Percentiles rank a stretch among this genome's conserved stretches.
Conservation (phyloP, 257 asterid genomes). For the Salvia rosmarinus region DNA sequence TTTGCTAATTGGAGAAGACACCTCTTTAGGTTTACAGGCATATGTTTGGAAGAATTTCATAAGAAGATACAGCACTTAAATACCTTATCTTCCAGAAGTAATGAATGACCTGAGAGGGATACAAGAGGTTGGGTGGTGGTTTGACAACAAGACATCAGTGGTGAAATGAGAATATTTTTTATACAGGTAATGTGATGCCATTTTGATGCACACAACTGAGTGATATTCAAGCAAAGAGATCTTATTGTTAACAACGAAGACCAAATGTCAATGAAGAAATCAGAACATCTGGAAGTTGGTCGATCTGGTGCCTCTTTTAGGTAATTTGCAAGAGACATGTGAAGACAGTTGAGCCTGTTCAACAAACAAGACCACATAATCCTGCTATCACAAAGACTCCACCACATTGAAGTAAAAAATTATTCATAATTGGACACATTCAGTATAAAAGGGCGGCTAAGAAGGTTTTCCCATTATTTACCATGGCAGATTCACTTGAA, state of each 20-base stretch:
- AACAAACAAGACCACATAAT: not conserved
- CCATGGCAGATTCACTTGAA: conserved; percentile 10
- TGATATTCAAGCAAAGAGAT: not conserved
- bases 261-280: not conserved
- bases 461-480: conserved; percentile 17
- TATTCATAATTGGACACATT: not conserved
- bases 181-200: not conserved
- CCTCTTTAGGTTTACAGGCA: not conserved
- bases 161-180: not conserved
- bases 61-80: not conserved
- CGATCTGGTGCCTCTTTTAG: not conserved
- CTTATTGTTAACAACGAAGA: no score
- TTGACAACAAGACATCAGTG: not conserved
- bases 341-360: not conserved
- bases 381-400: conserved; percentile 6
- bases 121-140: not conserved
- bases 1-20: not conserved
- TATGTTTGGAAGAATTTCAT: not conserved
- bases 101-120: not conserved
- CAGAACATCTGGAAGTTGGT: not conserved
- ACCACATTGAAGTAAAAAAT: not conserved
- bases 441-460: not conserved
- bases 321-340: not conserved
- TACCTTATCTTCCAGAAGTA: not conserved
- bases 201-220: not conserved